Evolutionary conservation across 2,329 filamentous ascomycete species (phyloP).

Genomic region (Aspergillus proliferans): DNA sequence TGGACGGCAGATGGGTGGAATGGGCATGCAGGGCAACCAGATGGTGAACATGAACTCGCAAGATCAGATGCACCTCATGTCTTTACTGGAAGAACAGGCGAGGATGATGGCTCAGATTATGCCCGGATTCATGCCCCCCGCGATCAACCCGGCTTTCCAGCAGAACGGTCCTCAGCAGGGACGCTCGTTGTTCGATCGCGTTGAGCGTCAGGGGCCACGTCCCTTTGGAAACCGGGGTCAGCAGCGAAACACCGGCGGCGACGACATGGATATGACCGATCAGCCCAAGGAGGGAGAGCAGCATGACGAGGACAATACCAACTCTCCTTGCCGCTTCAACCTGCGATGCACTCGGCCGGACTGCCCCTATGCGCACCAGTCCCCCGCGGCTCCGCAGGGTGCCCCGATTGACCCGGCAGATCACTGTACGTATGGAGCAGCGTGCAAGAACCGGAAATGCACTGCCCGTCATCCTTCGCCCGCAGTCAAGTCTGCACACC

Average conservation of each 20-base stretch:
- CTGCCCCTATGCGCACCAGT: conserved; percentile 91
- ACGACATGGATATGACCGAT: conserved; percentile 37
- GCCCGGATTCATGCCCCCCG: conserved; percentile 49
- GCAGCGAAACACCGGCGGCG: conserved; percentile 20
- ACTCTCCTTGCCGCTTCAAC: conserved; percentile 83
- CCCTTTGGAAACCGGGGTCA: conserved; percentile 47
- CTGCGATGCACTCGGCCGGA: conserved; percentile 79
- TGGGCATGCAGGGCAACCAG: conserved; percentile 31
- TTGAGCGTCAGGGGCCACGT: conserved; percentile 48
- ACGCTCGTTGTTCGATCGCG: conserved; percentile 69
- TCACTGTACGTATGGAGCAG: conserved; percentile 74
- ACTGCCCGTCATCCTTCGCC: conserved; percentile 87
- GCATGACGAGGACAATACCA: conserved; percentile 48
- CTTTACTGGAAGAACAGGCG: conserved; percentile 78
- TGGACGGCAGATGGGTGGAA: conserved; percentile 43
- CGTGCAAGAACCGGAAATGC: conserved; percentile 95
- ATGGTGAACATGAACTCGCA: conserved; percentile 54
- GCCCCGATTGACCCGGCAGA: conserved; percentile 72
- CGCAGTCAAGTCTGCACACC: conserved; percentile 68
- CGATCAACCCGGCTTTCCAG: conserved; percentile 50
- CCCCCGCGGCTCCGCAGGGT: conserved; percentile 75
- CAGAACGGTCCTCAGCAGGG: conserved; percentile 40
- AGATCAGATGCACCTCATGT: conserved; percentile 68
- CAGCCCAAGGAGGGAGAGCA: conserved; percentile 37
- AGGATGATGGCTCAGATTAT: conserved; percentile 74